A percentile compares a stretch with the other conserved stretches of the same genome.
phyloP scores from a whole-genome alignment of 257 asterid species.

The Eustoma russellianum region DNA sequence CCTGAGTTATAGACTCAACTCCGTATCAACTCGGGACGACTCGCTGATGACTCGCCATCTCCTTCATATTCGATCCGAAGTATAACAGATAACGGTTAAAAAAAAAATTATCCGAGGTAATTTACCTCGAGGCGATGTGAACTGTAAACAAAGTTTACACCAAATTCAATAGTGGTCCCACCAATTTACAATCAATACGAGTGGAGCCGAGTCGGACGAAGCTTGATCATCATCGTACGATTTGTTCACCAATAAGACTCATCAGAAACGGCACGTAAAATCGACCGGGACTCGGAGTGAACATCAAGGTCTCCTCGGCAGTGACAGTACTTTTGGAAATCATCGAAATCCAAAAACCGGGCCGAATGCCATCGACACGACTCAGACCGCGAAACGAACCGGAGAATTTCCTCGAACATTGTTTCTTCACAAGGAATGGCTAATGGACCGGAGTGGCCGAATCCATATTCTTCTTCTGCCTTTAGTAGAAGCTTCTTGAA shows the following conservation, averaged over 20 bases:
- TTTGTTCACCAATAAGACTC: constrained; percentile 9
- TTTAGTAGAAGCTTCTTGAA: constrained; percentile 34
- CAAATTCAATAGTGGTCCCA: too few species aligned
- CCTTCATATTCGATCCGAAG: constrained; percentile 17
- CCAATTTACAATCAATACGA: constrained; percentile 2
- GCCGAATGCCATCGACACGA: constrained; percentile 5
- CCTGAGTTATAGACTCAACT: not conserved
- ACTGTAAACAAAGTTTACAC: too few species aligned
- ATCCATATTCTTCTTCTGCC: constrained; percentile 56
- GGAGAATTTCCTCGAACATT: constrained; percentile 33
- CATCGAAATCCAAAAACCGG: constrained; percentile 19
- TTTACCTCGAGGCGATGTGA: not conserved
- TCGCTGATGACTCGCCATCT: too few species aligned
- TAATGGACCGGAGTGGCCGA: constrained; percentile 36
- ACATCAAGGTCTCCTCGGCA: constrained; percentile 18
- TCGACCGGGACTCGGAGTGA: constrained; percentile 26
- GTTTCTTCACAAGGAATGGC: constrained; percentile 53
- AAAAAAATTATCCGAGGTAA: not conserved
- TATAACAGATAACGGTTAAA: not conserved
- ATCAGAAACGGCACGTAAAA: constrained; percentile 22
- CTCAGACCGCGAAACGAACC: constrained; percentile 26
- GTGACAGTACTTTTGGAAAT: constrained; percentile 24
- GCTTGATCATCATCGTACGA: not conserved
- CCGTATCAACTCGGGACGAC: constrained; percentile 25
- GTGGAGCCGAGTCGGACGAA: constrained; percentile 1